Evolutionary conservation across 2,329 filamentous ascomycete genomes (phyloP).

Genomic region (Stagonosporopsis cucurbitacearum): DNA sequence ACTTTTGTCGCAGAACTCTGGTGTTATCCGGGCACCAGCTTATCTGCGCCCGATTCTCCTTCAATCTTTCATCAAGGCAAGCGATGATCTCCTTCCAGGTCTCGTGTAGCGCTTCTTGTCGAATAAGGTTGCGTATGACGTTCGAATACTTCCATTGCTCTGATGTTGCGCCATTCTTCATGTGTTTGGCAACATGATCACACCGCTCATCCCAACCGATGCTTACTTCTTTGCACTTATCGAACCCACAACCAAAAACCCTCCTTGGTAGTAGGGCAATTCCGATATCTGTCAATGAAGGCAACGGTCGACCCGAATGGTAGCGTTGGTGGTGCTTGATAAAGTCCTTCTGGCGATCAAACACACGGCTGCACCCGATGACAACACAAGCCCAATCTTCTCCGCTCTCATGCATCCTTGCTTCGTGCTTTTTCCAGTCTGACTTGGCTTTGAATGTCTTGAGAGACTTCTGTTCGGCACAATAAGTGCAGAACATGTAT

Average conservation of each 20-base stretch:
- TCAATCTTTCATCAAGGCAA: constrained; percentile 41
- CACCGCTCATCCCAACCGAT: constrained; percentile 49
- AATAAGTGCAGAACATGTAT: constrained; percentile 50
- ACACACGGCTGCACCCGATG: constrained; percentile 44
- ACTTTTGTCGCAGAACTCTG: constrained; percentile 44
- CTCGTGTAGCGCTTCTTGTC: constrained; percentile 46
- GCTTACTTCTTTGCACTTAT: constrained; percentile 49
- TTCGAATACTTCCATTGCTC: constrained; percentile 50
- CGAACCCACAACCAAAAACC: constrained; percentile 49
- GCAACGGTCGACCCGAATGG: constrained; percentile 44
- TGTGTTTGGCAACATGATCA: constrained; percentile 49
- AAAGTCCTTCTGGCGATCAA: constrained; percentile 48
- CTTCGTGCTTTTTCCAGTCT: constrained; percentile 51
- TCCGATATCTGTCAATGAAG: constrained; percentile 45
- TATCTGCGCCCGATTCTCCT: constrained; percentile 46
- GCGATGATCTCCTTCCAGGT: constrained; percentile 48
- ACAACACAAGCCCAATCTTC: constrained; percentile 48
- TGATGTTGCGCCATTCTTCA: constrained; percentile 46
- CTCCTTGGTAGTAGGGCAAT: constrained; percentile 42
- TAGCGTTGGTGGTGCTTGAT: constrained; percentile 48
- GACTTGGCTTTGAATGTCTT: constrained; percentile 50
- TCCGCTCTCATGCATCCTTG: constrained; percentile 49
- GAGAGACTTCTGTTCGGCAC: constrained; percentile 42
- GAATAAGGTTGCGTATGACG: constrained; percentile 47
- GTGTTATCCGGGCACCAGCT: constrained; percentile 48